These are phyloP conservation scores for Chiua virens DNA, from an alignment of 768 basidiomycete species.

Conservation along the genomic window DNA sequence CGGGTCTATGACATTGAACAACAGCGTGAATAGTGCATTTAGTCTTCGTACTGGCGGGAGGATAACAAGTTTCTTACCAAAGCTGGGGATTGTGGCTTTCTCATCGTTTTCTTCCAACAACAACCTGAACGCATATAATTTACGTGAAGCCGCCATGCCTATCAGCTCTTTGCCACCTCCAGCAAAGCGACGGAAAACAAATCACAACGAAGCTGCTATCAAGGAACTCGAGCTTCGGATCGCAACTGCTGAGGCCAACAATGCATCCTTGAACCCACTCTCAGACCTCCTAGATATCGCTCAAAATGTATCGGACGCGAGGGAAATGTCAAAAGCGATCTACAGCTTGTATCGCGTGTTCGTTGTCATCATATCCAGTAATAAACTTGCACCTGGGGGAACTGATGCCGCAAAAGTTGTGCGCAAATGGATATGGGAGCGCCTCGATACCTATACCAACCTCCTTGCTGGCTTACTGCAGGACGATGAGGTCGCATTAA, in stretches of 20 bases:
- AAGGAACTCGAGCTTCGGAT: conserved; percentile 57
- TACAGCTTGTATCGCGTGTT: conserved; percentile 85
- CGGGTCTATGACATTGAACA: too few relatives aligned
- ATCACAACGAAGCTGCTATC: conserved; percentile 26
- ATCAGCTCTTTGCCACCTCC: conserved; percentile 51
- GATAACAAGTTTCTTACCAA: too few relatives aligned
- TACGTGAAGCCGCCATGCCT: conserved; percentile 21
- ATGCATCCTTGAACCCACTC: conserved; percentile 72
- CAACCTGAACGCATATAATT: too few relatives aligned
- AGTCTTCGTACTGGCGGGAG: too few relatives aligned
- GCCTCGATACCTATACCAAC: conserved; percentile 67
- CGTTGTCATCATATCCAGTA: conserved; percentile 56
- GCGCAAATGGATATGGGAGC: conserved; percentile 77
- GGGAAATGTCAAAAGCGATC: conserved; percentile 67
- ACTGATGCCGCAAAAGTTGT: conserved; percentile 60
- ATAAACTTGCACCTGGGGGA: conserved; percentile 51
- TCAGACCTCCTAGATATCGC: conserved; percentile 71
- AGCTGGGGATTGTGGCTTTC: too few relatives aligned
- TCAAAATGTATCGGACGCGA: conserved; percentile 45
- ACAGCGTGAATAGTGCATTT: too few relatives aligned
- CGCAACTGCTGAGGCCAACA: conserved; percentile 48
- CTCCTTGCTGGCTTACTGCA: conserved; percentile 69
- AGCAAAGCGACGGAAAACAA: conserved; percentile 50
- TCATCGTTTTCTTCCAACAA: too few relatives aligned
- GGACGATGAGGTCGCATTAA: conserved; percentile 71